Conservation (phyloP, 1,284 basidiomycete genomes). For the Puccinia triticina region DNA sequence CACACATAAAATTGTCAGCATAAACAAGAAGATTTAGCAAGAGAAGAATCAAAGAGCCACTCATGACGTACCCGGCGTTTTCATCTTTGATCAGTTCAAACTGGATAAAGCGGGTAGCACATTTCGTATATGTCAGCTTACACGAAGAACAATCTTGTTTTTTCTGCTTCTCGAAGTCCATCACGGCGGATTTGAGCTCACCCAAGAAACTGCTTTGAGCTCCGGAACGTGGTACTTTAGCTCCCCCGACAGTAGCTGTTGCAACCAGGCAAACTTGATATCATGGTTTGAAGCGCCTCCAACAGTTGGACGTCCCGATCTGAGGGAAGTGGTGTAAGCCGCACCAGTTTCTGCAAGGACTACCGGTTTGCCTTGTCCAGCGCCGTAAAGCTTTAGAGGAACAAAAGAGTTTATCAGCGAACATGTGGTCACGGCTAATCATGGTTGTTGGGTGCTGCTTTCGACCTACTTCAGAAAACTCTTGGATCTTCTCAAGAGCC, state of each 20-base stretch:
- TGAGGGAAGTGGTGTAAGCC: conserved; percentile 31
- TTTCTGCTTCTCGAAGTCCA: too few relatives aligned
- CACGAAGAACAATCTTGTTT: not conserved
- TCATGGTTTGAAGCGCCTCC: conserved; percentile 40
- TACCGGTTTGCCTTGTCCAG: conserved; percentile 20
- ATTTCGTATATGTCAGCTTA: not conserved
- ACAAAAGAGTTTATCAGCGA: not conserved
- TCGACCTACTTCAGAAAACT: conserved; percentile 40
- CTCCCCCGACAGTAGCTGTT: conserved; percentile 5
- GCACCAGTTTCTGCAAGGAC: conserved; percentile 45
- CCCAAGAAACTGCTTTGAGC: conserved; percentile 35
- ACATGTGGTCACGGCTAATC: not conserved
- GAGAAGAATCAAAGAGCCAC: not conserved
- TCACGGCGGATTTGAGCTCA: conserved; percentile 25
- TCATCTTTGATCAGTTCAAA: conserved; percentile 43
- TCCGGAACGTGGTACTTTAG: conserved; percentile 19
- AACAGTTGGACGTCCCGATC: conserved; percentile 5
- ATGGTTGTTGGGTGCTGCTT: not conserved
- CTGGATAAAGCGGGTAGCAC: not conserved
- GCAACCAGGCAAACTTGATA: conserved; percentile 37
- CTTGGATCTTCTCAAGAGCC: conserved; percentile 33
- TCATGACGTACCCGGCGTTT: conserved; percentile 23
- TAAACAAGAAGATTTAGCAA: not conserved
- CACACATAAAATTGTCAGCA: not conserved
- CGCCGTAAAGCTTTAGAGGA: conserved; percentile 20